phyloP scores from a whole-genome alignment of 2,329 filamentous ascomycete species.

The Talaromyces pinophilus region DNA sequence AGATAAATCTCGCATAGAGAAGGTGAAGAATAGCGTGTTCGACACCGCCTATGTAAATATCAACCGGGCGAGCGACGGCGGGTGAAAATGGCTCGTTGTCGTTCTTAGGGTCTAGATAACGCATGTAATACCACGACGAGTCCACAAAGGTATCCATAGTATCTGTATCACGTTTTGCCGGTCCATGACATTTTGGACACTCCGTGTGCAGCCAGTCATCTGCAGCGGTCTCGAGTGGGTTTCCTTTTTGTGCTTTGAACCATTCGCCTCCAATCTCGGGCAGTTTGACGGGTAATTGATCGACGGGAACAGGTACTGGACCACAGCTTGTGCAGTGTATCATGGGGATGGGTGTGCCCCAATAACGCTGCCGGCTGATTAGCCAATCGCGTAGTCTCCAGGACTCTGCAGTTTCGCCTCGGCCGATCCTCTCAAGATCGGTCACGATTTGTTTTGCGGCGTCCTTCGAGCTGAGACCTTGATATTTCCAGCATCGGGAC shows the following conservation, averaged over 20 bases:
- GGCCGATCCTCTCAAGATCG: conserved; percentile 50
- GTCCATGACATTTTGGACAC: conserved; percentile 69
- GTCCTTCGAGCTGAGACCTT: conserved; percentile 63
- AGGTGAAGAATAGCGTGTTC: conserved; percentile 90
- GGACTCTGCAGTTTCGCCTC: conserved; percentile 66
- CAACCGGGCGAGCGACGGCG: conserved; percentile 66
- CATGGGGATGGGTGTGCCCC: conserved; percentile 88
- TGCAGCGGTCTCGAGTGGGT: conserved; percentile 69
- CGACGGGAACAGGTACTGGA: conserved; percentile 72
- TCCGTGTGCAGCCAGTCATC: conserved; percentile 71
- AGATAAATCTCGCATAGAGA: conserved; percentile 85
- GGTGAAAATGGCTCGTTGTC: conserved; percentile 61
- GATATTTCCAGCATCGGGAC: conserved; percentile 64
- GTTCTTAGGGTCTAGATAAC: conserved; percentile 74
- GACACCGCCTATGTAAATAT: conserved; percentile 85
- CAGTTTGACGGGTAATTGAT: conserved; percentile 74
- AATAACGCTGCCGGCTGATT: conserved; percentile 88
- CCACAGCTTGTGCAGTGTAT: conserved; percentile 78
- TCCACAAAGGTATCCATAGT: conserved; percentile 98
- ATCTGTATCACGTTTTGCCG: conserved; percentile 80
- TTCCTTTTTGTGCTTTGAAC: conserved; percentile 69
- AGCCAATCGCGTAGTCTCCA: conserved; percentile 89
- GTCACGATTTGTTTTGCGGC: conserved; percentile 63
- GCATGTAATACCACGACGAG: conserved; percentile 90
- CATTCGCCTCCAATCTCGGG: conserved; percentile 70